These are phyloP conservation scores for Xanthoceras sorbifolium DNA, from an alignment of 345 rosid genomes.

Conservation along the genomic window DNA sequence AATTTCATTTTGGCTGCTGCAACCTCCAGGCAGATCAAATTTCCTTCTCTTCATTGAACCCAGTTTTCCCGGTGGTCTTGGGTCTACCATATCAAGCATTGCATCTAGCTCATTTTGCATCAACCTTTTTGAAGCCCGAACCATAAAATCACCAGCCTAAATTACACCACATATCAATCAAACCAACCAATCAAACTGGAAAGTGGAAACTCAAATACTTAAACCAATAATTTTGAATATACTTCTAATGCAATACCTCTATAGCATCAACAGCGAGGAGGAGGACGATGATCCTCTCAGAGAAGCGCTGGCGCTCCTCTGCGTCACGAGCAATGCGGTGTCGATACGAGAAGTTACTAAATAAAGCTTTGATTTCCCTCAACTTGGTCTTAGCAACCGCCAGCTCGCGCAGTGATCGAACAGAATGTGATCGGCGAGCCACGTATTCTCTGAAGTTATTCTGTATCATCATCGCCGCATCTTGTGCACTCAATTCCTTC, in stretches of 20 bases:
- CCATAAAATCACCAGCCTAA: conserved; percentile 18
- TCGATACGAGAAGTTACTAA: conserved; percentile 14
- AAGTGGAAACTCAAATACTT: too few relatives aligned
- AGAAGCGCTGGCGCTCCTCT: conserved; percentile 20
- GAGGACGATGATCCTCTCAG: conserved; percentile 23
- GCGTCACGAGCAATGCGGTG: conserved; percentile 15
- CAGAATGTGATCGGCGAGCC: conserved; percentile 9
- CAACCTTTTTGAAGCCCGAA: conserved; percentile 13
- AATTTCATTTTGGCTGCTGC: background rate
- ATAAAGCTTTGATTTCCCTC: conserved; percentile 15
- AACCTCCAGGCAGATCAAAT: background rate
- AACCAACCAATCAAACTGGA: background rate
- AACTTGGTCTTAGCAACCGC: conserved; percentile 21
- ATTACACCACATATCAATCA: background rate
- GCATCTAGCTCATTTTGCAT: conserved; percentile 20
- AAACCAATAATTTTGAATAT: too few relatives aligned
- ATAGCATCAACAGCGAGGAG: conserved; percentile 19
- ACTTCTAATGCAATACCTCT: conserved; percentile 24
- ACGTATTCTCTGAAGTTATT: conserved; percentile 6
- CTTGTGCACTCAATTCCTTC: background rate
- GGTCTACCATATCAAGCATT: conserved; percentile 18
- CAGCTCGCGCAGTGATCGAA: conserved; percentile 15
- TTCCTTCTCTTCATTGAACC: background rate
- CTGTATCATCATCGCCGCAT: background rate
- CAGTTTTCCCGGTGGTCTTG: background rate